A percentile compares a stretch with the other conserved stretches of the same genome.
Evolutionary conservation across 352 stramenopile genomes (phyloP).

Genomic region (Phytophthora hibernalis): DNA sequence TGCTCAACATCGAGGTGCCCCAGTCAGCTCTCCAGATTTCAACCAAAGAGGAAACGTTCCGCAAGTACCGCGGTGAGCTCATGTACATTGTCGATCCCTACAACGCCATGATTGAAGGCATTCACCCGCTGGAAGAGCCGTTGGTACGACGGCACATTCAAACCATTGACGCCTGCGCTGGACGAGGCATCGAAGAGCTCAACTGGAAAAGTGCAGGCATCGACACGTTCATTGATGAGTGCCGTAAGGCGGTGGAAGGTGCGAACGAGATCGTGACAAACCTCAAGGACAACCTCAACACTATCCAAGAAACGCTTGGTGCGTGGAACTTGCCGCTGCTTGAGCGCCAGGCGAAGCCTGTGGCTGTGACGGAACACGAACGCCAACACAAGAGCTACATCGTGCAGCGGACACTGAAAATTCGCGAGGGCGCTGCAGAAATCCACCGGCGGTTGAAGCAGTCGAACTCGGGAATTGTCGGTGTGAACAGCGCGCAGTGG

Average conservation of each 20-base stretch:
- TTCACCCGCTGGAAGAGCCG: constrained; percentile 97
- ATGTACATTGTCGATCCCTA: constrained; percentile 98
- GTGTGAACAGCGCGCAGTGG: constrained; percentile 96
- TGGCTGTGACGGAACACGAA: constrained; percentile 97
- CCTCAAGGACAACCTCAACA: constrained; percentile 97
- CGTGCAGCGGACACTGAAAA: constrained; percentile 93
- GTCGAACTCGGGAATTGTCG: constrained; percentile 95
- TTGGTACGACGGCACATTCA: constrained; percentile 95
- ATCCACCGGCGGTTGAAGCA: constrained; percentile 97
- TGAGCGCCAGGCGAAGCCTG: constrained; percentile 95
- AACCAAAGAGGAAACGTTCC: constrained; percentile 95
- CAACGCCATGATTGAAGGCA: constrained; percentile 96
- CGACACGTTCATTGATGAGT: constrained; percentile 95
- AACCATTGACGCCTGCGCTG: constrained; percentile 95
- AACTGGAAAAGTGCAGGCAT: constrained; percentile 96
- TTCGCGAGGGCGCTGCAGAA: constrained; percentile 95
- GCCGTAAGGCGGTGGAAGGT: constrained; percentile 79
- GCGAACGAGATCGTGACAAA: constrained; percentile 95
- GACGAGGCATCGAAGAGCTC: constrained; percentile 93
- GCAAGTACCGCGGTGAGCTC: constrained; percentile 96
- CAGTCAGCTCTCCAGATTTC: constrained; percentile 96
- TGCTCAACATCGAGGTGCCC: constrained; percentile 95
- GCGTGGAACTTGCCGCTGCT: constrained; percentile 95
- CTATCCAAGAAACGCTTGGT: constrained; percentile 93
- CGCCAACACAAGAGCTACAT: constrained; percentile 95